Evolutionary conservation across 768 basidiomycete genomes (phyloP).

Genomic region (Tylopilus intermedius): DNA sequence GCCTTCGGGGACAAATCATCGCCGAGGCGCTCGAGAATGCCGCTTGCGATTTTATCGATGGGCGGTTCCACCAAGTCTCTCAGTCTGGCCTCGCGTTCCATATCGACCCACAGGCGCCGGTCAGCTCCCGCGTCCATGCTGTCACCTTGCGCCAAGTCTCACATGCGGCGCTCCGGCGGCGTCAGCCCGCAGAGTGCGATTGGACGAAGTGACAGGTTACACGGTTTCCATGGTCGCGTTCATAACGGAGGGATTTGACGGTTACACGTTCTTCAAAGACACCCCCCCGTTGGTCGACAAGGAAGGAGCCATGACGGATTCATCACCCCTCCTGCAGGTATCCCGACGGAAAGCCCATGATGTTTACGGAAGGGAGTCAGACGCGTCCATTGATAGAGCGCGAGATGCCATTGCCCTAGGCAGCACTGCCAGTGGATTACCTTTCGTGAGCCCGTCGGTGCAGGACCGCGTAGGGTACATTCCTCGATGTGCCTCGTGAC

Average conservation of each 20-base stretch:
- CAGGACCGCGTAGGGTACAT: conserved; percentile 13
- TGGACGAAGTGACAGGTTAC: not conserved
- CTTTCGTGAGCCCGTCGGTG: conserved; percentile 3
- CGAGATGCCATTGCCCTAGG: conserved; percentile 4
- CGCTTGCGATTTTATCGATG: conserved; percentile 4
- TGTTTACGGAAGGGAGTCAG: not conserved
- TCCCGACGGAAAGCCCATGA: conserved; percentile 5
- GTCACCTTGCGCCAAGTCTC: not conserved
- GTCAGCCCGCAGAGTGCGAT: not conserved
- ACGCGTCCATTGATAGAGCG: conserved; percentile 5
- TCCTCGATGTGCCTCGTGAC: not conserved
- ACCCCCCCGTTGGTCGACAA: not conserved
- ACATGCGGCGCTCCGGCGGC: not conserved
- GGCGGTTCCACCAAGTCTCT: not conserved
- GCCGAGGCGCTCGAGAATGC: conserved; percentile 12
- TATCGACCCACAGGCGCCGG: conserved; percentile 1
- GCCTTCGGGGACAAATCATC: not conserved
- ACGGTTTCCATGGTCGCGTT: conserved; percentile 9
- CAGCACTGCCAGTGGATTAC: not conserved
- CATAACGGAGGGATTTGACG: conserved; percentile 10
- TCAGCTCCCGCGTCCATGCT: conserved; percentile 1
- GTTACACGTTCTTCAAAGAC: conserved; percentile 6
- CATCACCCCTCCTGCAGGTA: conserved; percentile 4
- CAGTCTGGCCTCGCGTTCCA: no score
- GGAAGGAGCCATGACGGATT: conserved; percentile 6